Evolutionary conservation across 495 filamentous ascomycete species (phyloP).

Genomic region (Neurospora tetrasperma): DNA sequence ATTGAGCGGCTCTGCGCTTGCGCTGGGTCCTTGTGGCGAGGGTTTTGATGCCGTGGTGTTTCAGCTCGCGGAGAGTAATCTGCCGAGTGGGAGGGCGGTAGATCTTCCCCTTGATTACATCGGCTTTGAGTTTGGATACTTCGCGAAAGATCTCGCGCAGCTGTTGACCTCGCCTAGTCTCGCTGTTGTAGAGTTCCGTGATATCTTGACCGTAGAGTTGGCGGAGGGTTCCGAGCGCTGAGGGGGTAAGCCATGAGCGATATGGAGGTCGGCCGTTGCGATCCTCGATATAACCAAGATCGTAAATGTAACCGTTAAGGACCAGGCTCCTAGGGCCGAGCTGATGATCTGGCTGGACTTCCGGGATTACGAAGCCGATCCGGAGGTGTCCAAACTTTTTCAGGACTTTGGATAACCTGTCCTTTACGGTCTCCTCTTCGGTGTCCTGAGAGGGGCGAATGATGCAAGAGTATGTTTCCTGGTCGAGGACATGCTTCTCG

Average conservation of each 20-base stretch:
- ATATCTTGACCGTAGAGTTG: background rate
- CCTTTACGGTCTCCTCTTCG: background rate
- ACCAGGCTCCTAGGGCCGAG: background rate
- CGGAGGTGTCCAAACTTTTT: background rate
- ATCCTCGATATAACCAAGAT: background rate
- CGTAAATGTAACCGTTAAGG: background rate
- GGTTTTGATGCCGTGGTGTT: background rate
- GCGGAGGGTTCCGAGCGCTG: background rate
- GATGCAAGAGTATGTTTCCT: background rate
- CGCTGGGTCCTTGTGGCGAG: background rate
- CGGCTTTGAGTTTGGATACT: background rate
- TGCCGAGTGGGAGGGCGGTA: background rate
- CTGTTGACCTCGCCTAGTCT: background rate
- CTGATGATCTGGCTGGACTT: background rate
- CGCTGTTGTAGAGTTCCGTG: background rate
- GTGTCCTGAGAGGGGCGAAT: background rate
- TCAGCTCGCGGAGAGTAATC: background rate
- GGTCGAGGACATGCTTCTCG: background rate
- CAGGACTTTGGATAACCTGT: background rate
- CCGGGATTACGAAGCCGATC: background rate
- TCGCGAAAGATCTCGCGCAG: background rate
- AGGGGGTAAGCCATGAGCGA: background rate
- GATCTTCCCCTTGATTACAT: background rate
- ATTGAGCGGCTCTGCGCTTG: background rate
- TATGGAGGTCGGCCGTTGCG: background rate